Conservation (phyloP, 192 early-diverging fungal genomes). For the Phlyctochytrium planicorne region DNA sequence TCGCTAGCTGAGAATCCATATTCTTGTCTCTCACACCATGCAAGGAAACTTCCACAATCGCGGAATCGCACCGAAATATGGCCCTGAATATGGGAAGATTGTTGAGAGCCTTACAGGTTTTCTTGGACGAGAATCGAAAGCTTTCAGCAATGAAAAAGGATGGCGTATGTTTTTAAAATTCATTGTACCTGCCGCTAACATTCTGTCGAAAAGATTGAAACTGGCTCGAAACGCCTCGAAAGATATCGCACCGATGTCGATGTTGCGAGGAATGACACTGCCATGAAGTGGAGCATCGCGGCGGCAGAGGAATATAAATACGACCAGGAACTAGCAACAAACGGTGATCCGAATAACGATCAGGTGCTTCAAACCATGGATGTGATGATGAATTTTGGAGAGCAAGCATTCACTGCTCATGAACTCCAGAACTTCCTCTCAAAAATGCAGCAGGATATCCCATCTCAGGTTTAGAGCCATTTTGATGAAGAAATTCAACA, state of each 20-base stretch:
- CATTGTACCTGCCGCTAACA: too few relatives aligned
- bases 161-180: neutral
- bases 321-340: constrained; percentile 12
- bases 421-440: constrained; percentile 42
- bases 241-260: constrained; percentile 22
- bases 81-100: constrained; percentile 18
- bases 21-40: neutral
- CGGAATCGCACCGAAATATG: constrained; percentile 31
- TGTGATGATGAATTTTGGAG: constrained; percentile 32
- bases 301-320: constrained; percentile 22
- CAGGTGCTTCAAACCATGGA: constrained; percentile 18
- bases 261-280: constrained; percentile 16
- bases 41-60: constrained; percentile 33
- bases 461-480: constrained; percentile 16
- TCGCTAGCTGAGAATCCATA: neutral
- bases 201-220: constrained; percentile 34
- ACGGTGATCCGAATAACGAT: neutral
- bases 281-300: constrained; percentile 20
- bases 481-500: neutral
- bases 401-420: constrained; percentile 31
- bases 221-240: constrained; percentile 14
- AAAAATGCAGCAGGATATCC: constrained; percentile 36
- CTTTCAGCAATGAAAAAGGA: constrained; percentile 28
- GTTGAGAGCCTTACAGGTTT: constrained; percentile 17
- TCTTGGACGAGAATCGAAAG: constrained; percentile 30